Base-by-base conservation (phyloP, 2,329 filamentous ascomycete species). In the Colletotrichum spaethianum region DNA sequence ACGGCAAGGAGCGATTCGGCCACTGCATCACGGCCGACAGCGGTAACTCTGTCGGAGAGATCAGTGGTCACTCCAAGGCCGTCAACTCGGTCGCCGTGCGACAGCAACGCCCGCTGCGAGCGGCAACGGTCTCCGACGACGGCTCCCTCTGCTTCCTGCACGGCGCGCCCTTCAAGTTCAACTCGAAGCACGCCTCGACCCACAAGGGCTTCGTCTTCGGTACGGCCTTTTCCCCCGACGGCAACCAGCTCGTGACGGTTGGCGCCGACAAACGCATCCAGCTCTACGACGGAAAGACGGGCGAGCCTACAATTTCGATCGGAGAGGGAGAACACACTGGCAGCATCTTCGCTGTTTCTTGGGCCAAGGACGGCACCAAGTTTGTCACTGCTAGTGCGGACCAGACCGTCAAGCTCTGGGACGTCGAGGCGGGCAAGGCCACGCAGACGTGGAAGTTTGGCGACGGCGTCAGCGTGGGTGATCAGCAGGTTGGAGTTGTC, bases 201-300 rank as follows among this genome's bases (percentile, higher is more conserved):
- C 96, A 99, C 82, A 93, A 92, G 78, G 94, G 95, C 73, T 98
- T 97, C 80, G 91, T 98, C 23, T 93, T 96, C 77, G 95, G 93
- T 36, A 91, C 95, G 5, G 93, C 92, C 2, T 99, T 98, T 82
- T 96, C 94, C 36, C 96, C 96, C 0, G 95, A 98, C 80, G 96
- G 96, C 57, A 91, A 87, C 50, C 86, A 87, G 46, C 86, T 99
- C 73, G 93, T 96, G 42, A 98, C 93, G 63, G 96, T 98, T 2
- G 96, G 96, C 46, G 94, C 93, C n/a, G 96, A 99, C 82, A 92
- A 92, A 80, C 91, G 90, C 79, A 98, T 99, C 75, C 97, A 96
- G 87, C 86, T 99, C 12, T 99, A 98, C 80, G 95, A 99, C 80
- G 96, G 96, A 74, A 98, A 97, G 88, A 98, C 95, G 20, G 96